phyloP scores from a whole-genome alignment of 495 filamentous ascomycete species.

The Cudoniella acicularis region DNA sequence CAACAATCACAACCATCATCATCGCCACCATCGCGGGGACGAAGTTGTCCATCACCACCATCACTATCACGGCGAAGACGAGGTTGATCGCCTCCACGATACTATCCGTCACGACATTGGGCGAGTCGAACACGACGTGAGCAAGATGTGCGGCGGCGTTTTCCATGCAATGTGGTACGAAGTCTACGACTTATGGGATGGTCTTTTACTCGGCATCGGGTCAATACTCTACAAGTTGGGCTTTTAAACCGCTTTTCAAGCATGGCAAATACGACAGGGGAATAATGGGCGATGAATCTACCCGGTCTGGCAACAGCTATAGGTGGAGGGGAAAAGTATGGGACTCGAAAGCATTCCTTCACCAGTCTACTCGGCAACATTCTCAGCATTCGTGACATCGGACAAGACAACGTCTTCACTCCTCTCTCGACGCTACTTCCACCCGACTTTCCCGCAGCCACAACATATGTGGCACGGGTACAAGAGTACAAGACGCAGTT shows the following conservation, averaged over 20 bases:
- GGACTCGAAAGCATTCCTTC: too few species aligned
- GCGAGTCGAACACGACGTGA: neutral
- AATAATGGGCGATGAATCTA: neutral
- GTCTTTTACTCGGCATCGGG: conserved; percentile 15
- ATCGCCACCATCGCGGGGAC: neutral
- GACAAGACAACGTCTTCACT: too few species aligned
- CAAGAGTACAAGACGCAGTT: too few species aligned
- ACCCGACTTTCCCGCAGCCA: too few species aligned
- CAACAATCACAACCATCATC: neutral
- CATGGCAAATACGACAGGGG: neutral
- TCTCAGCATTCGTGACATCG: too few species aligned
- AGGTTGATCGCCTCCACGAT: neutral
- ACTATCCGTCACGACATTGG: neutral
- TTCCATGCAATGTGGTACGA: conserved; percentile 20
- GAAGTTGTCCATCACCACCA: neutral
- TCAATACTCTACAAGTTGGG: neutral
- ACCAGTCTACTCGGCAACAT: too few species aligned
- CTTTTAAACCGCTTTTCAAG: neutral
- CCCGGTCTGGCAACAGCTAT: neutral
- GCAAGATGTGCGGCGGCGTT: conserved; percentile 24
- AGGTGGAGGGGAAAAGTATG: too few species aligned
- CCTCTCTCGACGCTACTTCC: too few species aligned
- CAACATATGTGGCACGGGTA: too few species aligned
- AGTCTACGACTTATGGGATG: conserved; percentile 23
- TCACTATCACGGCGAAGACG: neutral